A percentile compares a stretch with the other conserved stretches of the same genome.
Evolutionary conservation across 495 filamentous ascomycete species (phyloP).

Genomic region (Hypoxylon lenormandii): DNA sequence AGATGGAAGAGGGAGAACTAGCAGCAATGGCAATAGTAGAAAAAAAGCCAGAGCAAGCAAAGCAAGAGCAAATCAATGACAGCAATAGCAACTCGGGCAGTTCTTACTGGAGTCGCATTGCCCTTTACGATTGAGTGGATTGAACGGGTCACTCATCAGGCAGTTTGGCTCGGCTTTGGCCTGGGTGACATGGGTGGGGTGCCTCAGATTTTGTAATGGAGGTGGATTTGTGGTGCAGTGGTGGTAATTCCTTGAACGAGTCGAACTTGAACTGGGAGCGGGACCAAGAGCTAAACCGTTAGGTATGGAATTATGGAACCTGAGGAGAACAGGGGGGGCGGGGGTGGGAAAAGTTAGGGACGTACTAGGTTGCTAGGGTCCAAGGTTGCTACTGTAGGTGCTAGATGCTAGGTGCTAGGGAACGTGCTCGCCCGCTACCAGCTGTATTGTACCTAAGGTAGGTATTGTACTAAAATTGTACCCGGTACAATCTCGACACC

Average conservation of each 20-base stretch:
- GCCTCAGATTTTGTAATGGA: slow-evolving; percentile 45
- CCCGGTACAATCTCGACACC: too few relatives aligned
- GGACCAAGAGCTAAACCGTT: neutral
- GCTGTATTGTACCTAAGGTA: too few relatives aligned
- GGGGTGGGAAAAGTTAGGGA: too few relatives aligned
- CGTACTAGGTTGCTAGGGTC: too few relatives aligned
- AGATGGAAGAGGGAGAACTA: too few relatives aligned
- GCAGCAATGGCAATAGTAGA: slow-evolving; percentile 4
- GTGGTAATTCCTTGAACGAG: slow-evolving; percentile 45
- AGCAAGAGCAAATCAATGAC: too few relatives aligned
- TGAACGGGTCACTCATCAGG: slow-evolving; percentile 44
- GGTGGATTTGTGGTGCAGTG: slow-evolving; percentile 29
- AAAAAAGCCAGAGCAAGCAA: slow-evolving; percentile 16
- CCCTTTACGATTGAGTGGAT: slow-evolving; percentile 39
- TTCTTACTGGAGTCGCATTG: slow-evolving; percentile 43
- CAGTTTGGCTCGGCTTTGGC: slow-evolving; percentile 48
- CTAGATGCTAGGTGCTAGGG: too few relatives aligned
- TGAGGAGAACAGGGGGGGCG: too few relatives aligned
- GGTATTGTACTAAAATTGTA: neutral
- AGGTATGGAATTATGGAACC: too few relatives aligned
- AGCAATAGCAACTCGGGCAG: slow-evolving; percentile 47
- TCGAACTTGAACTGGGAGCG: too few relatives aligned
- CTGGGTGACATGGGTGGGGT: slow-evolving; percentile 46
- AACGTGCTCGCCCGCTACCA: too few relatives aligned
- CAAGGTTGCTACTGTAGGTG: too few relatives aligned